Percentiles rank a stretch among this genome's conserved stretches.
These are phyloP conservation scores for Ruellia speciosa DNA, from an alignment of 305 asterid species.

Conservation along the genomic window DNA sequence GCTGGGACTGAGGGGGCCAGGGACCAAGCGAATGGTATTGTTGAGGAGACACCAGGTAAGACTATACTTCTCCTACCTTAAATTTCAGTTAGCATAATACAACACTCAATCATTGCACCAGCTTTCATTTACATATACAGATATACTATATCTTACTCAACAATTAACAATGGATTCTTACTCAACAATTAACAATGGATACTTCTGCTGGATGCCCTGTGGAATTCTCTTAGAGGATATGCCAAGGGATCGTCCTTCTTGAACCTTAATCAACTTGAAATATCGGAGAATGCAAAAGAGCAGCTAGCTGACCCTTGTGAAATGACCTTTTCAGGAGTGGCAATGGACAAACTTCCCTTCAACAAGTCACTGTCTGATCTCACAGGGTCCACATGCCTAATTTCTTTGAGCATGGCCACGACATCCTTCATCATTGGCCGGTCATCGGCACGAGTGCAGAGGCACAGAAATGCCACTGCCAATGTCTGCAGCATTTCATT, in stretches of 20 bases:
- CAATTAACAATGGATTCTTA: conserved; percentile 22
- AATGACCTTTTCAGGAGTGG: conserved; percentile 25
- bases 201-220: conserved; percentile 15
- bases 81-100: too few relatives aligned
- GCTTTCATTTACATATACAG: too few relatives aligned
- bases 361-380: conserved; percentile 44
- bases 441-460: conserved; percentile 53
- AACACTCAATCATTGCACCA: too few relatives aligned
- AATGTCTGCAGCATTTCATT: conserved; percentile 91
- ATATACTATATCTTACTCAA: background rate
- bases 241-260: conserved; percentile 19
- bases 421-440: conserved; percentile 95
- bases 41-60: too few relatives aligned
- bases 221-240: conserved; percentile 27
- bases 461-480: conserved; percentile 84
- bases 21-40: too few relatives aligned
- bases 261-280: conserved; percentile 37
- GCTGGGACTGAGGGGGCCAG: too few relatives aligned
- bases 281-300: conserved; percentile 73
- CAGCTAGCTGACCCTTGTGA: conserved; percentile 72
- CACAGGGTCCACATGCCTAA: conserved; percentile 49
- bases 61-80: too few relatives aligned
- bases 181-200: background rate
- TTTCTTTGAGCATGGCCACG: conserved; percentile 87
- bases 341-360: conserved; percentile 35